Evolutionary conservation across 176 grass and related monocot genomes (phyloP).

Genomic region (Lolium multiflorum): DNA sequence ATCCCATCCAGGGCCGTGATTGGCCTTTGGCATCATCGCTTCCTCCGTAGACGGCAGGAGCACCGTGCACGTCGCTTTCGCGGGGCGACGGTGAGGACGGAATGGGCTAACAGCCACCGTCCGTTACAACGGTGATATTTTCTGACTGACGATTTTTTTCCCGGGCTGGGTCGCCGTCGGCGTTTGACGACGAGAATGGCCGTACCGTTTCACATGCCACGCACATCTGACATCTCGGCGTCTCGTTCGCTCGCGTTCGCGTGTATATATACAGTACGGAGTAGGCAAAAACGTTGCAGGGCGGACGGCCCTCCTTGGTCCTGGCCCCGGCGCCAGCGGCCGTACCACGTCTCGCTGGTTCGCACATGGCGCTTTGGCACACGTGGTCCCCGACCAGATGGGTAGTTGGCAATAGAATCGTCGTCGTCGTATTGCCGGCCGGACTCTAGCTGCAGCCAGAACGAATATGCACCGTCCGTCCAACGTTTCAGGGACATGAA

Average conservation of each 20-base stretch:
- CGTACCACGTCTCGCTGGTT: neutral
- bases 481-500: no score
- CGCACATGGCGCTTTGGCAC: neutral
- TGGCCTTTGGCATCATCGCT: neutral
- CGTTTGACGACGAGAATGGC: neutral
- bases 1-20: neutral
- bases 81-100: neutral
- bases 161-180: neutral
- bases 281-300: neutral
- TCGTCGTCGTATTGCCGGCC: neutral
- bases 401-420: no score
- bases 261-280: no score
- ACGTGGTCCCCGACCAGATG: neutral
- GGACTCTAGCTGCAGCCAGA: neutral
- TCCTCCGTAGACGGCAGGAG: neutral
- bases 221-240: neutral
- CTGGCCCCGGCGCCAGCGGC: neutral
- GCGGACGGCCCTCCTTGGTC: neutral
- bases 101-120: neutral
- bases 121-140: neutral
- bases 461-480: neutral
- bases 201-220: neutral
- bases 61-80: slow-evolving; percentile 21
- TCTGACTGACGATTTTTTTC: neutral
- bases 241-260: no score